Conservation (phyloP, 2,329 filamentous ascomycete genomes). For the Didymella arachidicola region DNA sequence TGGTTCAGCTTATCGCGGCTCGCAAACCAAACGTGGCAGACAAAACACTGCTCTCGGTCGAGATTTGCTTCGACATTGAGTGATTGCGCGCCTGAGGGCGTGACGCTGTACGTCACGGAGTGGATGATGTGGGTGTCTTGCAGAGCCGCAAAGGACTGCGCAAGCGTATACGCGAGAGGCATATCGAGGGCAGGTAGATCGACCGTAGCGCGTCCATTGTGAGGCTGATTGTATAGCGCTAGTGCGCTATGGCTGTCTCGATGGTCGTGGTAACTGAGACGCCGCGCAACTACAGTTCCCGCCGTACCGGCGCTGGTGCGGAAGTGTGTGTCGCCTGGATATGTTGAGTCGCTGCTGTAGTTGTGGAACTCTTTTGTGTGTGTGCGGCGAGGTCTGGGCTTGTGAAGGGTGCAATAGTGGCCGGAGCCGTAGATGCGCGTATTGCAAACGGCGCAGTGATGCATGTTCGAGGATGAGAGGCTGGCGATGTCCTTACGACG, state of each 20-base stretch:
- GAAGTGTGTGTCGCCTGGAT: constrained; percentile 14
- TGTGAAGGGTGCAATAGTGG: constrained; percentile 25
- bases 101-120: constrained; percentile 20
- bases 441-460: constrained; percentile 22
- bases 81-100: constrained; percentile 14
- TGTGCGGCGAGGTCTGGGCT: not conserved
- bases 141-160: constrained; percentile 22
- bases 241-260: no score
- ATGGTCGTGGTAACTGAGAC: not conserved
- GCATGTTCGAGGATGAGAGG: constrained; percentile 12
- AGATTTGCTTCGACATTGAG: constrained; percentile 30
- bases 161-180: constrained; percentile 7
- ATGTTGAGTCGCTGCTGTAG: constrained; percentile 16
- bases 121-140: constrained; percentile 25
- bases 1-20: constrained; percentile 17
- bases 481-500: no score
- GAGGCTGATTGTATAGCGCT: no score
- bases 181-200: not conserved
- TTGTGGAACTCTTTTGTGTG: constrained; percentile 2
- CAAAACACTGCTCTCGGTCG: constrained; percentile 31
- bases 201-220: no score
- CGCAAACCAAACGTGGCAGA: constrained; percentile 29
- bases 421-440: constrained; percentile 22
- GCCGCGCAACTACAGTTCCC: not conserved
- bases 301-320: constrained; percentile 6